Percentiles rank a stretch among this genome's conserved stretches.
These are phyloP conservation scores for Psidium guajava DNA, from an alignment of 345 rosid species.

Conservation along the genomic window DNA sequence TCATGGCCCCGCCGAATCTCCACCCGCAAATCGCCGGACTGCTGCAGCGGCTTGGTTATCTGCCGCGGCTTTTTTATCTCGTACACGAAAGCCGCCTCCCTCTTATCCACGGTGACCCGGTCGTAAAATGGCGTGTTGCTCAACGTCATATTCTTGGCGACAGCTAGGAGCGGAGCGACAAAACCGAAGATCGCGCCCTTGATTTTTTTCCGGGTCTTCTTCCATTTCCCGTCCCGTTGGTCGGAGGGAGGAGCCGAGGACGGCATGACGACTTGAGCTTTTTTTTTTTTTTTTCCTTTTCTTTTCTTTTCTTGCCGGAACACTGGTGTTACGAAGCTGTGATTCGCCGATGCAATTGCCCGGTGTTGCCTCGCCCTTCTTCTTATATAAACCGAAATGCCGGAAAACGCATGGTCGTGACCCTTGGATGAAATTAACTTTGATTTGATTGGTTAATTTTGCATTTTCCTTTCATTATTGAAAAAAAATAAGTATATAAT, in stretches of 20 bases:
- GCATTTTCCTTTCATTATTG: no score
- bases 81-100: no score
- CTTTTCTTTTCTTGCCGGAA: not conserved
- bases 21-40: no score
- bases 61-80: no score
- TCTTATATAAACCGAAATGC: not conserved
- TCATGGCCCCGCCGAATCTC: no score
- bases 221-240: not conserved
- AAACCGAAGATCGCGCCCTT: rapidly evolving
- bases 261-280: not conserved
- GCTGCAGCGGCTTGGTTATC: no score
- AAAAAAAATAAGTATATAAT: no score
- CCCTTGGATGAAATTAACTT: not conserved
- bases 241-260: not conserved
- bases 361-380: not conserved
- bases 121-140: no score
- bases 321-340: not conserved
- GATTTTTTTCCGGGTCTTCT: not conserved
- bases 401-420: not conserved
- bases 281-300: not conserved
- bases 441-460: not conserved
- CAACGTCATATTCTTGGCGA: not conserved
- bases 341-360: not conserved
- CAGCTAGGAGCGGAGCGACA: not conserved
- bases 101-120: no score